These are phyloP conservation scores for Citrus inodora DNA, from an alignment of 345 rosid species.

Conservation along the genomic window DNA sequence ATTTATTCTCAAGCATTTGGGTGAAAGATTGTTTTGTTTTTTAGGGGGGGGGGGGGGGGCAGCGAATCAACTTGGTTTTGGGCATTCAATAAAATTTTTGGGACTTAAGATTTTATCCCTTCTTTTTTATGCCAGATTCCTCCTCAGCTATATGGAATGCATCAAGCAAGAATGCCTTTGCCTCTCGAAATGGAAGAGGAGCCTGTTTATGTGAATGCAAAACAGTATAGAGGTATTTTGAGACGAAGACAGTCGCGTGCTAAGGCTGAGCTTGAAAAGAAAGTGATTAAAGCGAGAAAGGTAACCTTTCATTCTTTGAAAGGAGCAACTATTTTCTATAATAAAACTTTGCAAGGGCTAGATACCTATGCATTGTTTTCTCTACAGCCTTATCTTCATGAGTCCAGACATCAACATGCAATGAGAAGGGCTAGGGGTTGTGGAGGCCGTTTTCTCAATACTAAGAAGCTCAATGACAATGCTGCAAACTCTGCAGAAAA, in stretches of 20 bases:
- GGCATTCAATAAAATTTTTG: neutral
- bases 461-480: conserved; percentile 38
- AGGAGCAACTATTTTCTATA: neutral
- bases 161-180: conserved; percentile 58
- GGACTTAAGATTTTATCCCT: neutral
- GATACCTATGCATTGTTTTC: conserved; percentile 9
- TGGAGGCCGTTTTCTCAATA: conserved; percentile 67
- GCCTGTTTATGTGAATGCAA: conserved; percentile 74
- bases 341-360: neutral
- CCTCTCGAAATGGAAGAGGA: conserved; percentile 70
- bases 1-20: neutral
- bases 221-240: conserved; percentile 69
- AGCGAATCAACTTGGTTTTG: neutral
- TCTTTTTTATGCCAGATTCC: conserved; percentile 25
- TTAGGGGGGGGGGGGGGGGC: too few relatives aligned
- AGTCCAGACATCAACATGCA: conserved; percentile 76
- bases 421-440: conserved; percentile 70
- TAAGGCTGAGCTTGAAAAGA: conserved; percentile 67
- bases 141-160: conserved; percentile 46
- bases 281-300: conserved; percentile 56
- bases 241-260: conserved; percentile 68
- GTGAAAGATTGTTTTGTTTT: neutral
- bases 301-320: conserved; percentile 17
- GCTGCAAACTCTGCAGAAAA: conserved; percentile 24
- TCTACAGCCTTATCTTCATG: conserved; percentile 72